Evolutionary conservation across 1,139 yeast genomes (phyloP).

Genomic region (Blastobotrys illinoisensis): DNA sequence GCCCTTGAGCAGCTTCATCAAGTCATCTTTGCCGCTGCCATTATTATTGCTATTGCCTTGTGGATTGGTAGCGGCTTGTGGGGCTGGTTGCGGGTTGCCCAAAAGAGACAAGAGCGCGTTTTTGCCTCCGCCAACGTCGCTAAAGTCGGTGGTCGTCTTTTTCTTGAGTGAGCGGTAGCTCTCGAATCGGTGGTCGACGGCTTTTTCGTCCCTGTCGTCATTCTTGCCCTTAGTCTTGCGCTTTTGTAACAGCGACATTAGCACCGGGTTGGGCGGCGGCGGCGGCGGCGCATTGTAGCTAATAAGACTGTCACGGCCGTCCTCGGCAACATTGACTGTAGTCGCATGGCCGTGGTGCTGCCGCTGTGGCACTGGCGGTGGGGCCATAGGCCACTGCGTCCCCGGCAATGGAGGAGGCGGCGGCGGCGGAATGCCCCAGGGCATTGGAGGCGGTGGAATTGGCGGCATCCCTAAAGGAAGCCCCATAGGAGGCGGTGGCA

Average conservation of each 20-base stretch:
- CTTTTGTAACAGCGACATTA: constrained; percentile 25
- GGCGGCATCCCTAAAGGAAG: constrained; percentile 17
- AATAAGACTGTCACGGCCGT: constrained; percentile 10
- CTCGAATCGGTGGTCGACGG: constrained; percentile 1
- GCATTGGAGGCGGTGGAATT: constrained; percentile 21
- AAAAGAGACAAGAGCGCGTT: constrained; percentile 2
- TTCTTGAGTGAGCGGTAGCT: not conserved
- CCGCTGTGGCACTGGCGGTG: constrained; percentile 14
- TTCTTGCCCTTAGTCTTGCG: constrained; percentile 8
- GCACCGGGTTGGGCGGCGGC: constrained; percentile 29
- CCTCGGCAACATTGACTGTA: constrained; percentile 3
- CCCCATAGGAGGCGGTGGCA: constrained; percentile 26
- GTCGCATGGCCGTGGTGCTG: constrained; percentile 21
- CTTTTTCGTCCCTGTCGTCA: not conserved
- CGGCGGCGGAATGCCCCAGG: constrained; percentile 11
- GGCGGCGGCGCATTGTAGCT: constrained; percentile 24
- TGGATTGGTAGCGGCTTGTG: too few relatives aligned
- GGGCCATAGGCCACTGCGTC: constrained; percentile 3
- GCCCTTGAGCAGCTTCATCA: constrained; percentile 7
- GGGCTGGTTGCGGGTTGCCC: too few relatives aligned
- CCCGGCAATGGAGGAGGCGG: constrained; percentile 11
- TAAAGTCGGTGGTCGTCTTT: constrained; percentile 3
- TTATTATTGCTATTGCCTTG: too few relatives aligned
- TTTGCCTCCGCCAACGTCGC: constrained; percentile 3
- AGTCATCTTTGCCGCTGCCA: not conserved